Base-by-base conservation (phyloP, 2,329 filamentous ascomycete genomes). In the Intubia oerlemansii region DNA sequence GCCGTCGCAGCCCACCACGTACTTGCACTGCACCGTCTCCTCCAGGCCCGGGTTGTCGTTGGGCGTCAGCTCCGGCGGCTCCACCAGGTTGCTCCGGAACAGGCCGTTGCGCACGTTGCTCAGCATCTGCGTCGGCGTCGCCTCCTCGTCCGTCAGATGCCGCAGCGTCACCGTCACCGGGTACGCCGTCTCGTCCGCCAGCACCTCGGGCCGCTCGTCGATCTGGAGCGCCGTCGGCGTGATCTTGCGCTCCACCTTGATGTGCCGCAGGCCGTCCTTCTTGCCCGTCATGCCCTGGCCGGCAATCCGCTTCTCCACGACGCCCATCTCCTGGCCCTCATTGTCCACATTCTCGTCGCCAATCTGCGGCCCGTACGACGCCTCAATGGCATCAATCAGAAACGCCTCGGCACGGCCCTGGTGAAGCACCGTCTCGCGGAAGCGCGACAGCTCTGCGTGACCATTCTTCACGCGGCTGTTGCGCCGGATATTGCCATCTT, bases 391-490 rank as follows among this genome's bases (percentile, higher is more conserved):
- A 27, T 36, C 33, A 27, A 42, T 20, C 35, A 76, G 69, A 42
- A 71, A 73, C 1, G 59, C 53, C 42, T 80, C 74, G 34, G 79
- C 66, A 2, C 72, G 62, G 4, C 72, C 75, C 47, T 81, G 75
- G 38, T 78, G 73, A 22, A 82, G 45, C 4, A 76, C 66, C 4
- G 68, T 61, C 41, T 79, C 62, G 31, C 66, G 63, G 37, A 74
- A 76, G 5, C 61, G 58, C 14, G 59, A 70, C 28, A 74, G 52
- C 1, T 65, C 67, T 1, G 59, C 56, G 25, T 65, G 63, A 1
- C 63, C 72, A 44, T 78, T 70, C 0, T 63, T 57, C 12, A 73
- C 66, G 23, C 66, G 57, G 28, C 66, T 68, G 17, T 55, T 65
- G 23, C 70, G 57, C 25, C 51, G 50, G 30, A 80, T 57, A 0